A percentile compares a stretch with the other conserved stretches of the same genome.
Conservation (phyloP, 139 green algal genomes). For the Edaphochlamys debaryana region DNA sequence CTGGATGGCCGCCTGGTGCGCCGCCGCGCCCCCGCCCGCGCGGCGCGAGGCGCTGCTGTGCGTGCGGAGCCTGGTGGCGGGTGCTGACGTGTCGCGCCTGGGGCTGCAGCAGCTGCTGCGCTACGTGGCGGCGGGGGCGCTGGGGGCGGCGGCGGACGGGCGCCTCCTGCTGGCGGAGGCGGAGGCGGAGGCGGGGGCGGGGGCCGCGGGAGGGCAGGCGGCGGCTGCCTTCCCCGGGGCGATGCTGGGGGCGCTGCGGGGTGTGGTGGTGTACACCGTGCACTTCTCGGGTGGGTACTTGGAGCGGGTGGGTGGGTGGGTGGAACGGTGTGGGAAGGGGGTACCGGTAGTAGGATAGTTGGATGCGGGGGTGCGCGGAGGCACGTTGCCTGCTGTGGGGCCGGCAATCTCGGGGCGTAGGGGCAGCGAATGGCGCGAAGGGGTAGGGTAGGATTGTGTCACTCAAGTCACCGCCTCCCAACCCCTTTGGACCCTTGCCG, state of each 20-base stretch:
- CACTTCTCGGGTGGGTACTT: neutral
- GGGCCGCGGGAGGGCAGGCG: too few relatives aligned
- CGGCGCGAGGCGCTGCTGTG: slow-evolving; percentile 20
- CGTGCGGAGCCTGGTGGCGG: neutral
- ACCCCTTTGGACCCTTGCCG: too few relatives aligned
- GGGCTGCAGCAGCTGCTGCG: slow-evolving; percentile 39
- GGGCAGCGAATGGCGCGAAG: too few relatives aligned
- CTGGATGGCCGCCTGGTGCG: slow-evolving; percentile 31
- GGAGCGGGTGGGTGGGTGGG: too few relatives aligned
- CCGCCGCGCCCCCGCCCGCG: neutral
- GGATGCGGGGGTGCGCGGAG: too few relatives aligned
- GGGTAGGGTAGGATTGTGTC: too few relatives aligned
- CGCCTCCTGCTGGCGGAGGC: neutral
- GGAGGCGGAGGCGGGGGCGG: neutral
- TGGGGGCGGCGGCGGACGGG: slow-evolving; percentile 17
- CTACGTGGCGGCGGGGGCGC: neutral
- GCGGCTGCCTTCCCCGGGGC: neutral
- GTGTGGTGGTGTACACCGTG: slow-evolving; percentile 8
- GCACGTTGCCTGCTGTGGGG: too few relatives aligned
- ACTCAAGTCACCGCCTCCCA: too few relatives aligned
- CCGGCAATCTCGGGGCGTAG: too few relatives aligned
- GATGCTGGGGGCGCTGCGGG: neutral
- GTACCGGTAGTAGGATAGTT: too few relatives aligned
- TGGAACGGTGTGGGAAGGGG: too few relatives aligned
- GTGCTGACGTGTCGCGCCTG: slow-evolving; percentile 10